Evolutionary conservation across 208 protist genomes (phyloP), one percentile per base, ranked within the genome.

Genomic region (Trypanosoma avium): DNA sequence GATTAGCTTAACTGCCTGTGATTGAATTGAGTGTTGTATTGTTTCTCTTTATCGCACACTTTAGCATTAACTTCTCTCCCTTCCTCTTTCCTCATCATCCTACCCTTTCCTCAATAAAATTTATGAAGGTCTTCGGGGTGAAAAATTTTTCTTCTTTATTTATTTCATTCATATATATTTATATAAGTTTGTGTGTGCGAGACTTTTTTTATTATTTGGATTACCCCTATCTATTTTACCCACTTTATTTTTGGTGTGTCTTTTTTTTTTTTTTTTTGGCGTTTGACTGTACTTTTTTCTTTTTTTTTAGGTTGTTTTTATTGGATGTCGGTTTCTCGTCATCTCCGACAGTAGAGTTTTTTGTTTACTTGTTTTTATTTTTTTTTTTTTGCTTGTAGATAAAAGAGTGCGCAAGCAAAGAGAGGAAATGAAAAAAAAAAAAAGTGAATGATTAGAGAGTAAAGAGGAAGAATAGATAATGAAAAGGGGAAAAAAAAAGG

Each of bases 361-460:
- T 61, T 70, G 52, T 69, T 52, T 53, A 35, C 27, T 21, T n/a
- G 17, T 29, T 17, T 42, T 58, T 15, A 21, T 40, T 15, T 61
- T 66, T 73, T 15, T 35, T 54, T 43, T 9, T 43, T 43, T 43
- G 9, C 9, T 15, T 43, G 9, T 15, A 32, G 29, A 58, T 17
- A 13, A 58, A 17, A 2, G 32, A 43, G 9, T 6, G 26, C 21
- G 36, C 6, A 42, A 38, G 42, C 21, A 33, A 61, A n/a, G 42
- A 36, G 38, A 35, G 29, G 36, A 48, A 40, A 19, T 24, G n/a
- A 40, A 45, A 58, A 43, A 40, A 58, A 4, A 58, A 46, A 33
- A 27, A 26, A 46, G 24, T 8, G 15, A 54, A 45, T 35, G 45
- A 46, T 58, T 6, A 24, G 3, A 58, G 33, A 35, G 24, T 15